A percentile compares a stretch with the other conserved stretches of the same genome.
These are phyloP conservation scores for Dalbergia oliveri DNA, from an alignment of 306 rosid genomes.

Conservation along the genomic window DNA sequence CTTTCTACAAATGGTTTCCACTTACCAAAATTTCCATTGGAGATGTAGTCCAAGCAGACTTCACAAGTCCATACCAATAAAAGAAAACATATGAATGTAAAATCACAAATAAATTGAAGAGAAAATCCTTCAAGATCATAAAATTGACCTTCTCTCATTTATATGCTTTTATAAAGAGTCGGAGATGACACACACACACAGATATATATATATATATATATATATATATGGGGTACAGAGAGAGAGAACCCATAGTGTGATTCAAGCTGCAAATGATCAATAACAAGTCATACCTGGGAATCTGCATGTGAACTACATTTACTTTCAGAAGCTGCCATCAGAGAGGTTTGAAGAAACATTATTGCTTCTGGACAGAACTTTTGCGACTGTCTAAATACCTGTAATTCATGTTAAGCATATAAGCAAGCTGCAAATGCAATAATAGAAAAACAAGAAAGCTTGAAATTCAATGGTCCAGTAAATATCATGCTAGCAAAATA, in stretches of 20 bases:
- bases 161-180: too few relatives aligned
- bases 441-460: conserved; percentile 16
- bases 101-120: conserved; percentile 2
- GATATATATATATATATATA: too few relatives aligned
- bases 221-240: too few relatives aligned
- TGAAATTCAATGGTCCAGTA: conserved; percentile 14
- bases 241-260: too few relatives aligned
- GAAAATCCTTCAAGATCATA: conserved; percentile 6
- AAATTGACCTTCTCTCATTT: background rate
- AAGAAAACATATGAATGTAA: background rate
- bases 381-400: conserved; percentile 76
- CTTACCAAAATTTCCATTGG: background rate
- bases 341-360: conserved; percentile 65
- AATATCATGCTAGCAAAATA: background rate
- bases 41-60: background rate
- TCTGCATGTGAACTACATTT: conserved; percentile 53
- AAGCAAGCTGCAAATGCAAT: conserved; percentile 42
- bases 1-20: background rate
- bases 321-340: conserved; percentile 65
- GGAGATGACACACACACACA: too few relatives aligned
- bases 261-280: conserved; percentile 32
- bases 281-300: conserved; percentile 64
- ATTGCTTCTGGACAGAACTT: conserved; percentile 93
- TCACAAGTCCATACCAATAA: background rate
- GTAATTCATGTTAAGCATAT: conserved; percentile 45